A percentile compares a stretch with the other conserved stretches of the same genome.
Conservation (phyloP, 345 rosid genomes). For the Kandelia obovata region DNA sequence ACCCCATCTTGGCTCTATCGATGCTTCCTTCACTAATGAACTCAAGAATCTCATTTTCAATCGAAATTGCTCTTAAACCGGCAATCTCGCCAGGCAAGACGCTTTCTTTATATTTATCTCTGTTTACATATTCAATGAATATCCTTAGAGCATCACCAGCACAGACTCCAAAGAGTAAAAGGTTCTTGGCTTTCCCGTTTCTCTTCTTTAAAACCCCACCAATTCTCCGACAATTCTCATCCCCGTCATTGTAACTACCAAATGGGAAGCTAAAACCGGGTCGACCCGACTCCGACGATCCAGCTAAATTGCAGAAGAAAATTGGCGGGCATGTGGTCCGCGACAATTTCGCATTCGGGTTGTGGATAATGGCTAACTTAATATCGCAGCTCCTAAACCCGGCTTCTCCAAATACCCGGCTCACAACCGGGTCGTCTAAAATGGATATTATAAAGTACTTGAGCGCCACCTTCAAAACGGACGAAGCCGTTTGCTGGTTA, state of each 20-base stretch:
- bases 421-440: conserved; percentile 70
- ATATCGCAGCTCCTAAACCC: conserved; percentile 66
- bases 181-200: conserved; percentile 36
- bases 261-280: conserved; percentile 36
- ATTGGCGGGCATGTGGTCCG: conserved; percentile 42
- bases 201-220: conserved; percentile 35
- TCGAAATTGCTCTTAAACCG: conserved; percentile 37
- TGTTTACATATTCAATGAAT: conserved; percentile 32
- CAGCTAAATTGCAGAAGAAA: conserved; percentile 43
- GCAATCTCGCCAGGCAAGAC: conserved; percentile 37
- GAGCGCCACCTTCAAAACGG: conserved; percentile 58
- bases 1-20: conserved; percentile 20
- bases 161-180: conserved; percentile 49
- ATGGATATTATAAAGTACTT: conserved; percentile 54
- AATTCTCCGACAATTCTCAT: conserved; percentile 45
- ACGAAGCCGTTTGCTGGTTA: conserved; percentile 37
- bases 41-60: conserved; percentile 43
- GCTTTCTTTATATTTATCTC: conserved; percentile 28
- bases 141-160: conserved; percentile 41
- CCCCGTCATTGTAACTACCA: conserved; percentile 26
- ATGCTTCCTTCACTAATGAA: conserved; percentile 26
- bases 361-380: conserved; percentile 51
- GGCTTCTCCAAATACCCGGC: conserved; percentile 61
- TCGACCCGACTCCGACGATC: conserved; percentile 33
- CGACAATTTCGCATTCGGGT: conserved; percentile 28